These are phyloP conservation scores for Plantago major DNA, from an alignment of 257 asterid species.

Conservation along the genomic window DNA sequence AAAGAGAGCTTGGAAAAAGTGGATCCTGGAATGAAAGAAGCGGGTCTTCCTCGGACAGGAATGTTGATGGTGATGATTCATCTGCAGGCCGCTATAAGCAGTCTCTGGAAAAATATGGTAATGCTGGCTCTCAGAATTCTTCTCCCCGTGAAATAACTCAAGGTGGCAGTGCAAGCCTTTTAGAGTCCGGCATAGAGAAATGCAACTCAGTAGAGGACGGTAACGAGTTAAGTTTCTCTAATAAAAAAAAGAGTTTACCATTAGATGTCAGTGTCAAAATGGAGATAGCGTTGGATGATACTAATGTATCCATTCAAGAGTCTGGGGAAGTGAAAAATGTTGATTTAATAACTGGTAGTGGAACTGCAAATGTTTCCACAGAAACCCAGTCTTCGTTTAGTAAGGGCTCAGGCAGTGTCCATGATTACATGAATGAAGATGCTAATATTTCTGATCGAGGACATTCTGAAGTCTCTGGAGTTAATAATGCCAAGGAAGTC, in stretches of 20 bases:
- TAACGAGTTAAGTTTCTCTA: constrained; percentile 28
- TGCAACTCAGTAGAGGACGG: constrained; percentile 33
- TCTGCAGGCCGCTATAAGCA: constrained; percentile 36
- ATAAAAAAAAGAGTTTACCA: constrained; percentile 25
- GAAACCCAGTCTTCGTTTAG: constrained; percentile 61
- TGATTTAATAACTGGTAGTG: too few species aligned
- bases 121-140: constrained; percentile 29
- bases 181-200: constrained; percentile 34
- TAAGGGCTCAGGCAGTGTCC: constrained; percentile 42
- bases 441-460: constrained; percentile 27
- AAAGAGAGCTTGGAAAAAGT: constrained; percentile 49
- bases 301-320: constrained; percentile 26
- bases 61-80: constrained; percentile 36
- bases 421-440: constrained; percentile 32
- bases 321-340: constrained; percentile 23
- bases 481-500: constrained; percentile 27
- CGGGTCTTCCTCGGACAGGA: constrained; percentile 35
- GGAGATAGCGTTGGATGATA: constrained; percentile 31
- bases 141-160: constrained; percentile 35
- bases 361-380: constrained; percentile 44
- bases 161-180: constrained; percentile 27
- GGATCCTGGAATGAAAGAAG: constrained; percentile 42
- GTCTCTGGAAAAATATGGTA: constrained; percentile 37
- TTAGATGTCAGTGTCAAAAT: constrained; percentile 34
- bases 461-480: constrained; percentile 40